These are phyloP conservation scores for Pythium oligandrum DNA, from an alignment of 352 stramenopile species.

Conservation along the genomic window DNA sequence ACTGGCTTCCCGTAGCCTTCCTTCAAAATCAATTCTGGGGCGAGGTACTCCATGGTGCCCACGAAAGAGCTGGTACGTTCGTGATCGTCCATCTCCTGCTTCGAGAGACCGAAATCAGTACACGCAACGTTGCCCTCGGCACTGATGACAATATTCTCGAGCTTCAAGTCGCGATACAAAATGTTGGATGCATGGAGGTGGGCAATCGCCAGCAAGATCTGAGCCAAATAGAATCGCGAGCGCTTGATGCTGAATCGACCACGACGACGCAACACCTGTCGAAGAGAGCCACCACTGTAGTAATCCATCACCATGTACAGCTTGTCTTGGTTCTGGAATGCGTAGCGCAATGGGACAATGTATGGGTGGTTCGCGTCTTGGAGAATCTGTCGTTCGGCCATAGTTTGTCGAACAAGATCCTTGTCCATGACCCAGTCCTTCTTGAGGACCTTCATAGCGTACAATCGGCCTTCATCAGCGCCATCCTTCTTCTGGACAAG, in stretches of 20 bases:
- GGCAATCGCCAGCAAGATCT: constrained; percentile 64
- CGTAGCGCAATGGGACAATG: constrained; percentile 71
- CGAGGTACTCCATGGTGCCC: constrained; percentile 72
- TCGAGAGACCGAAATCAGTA: constrained; percentile 71
- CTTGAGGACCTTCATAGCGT: constrained; percentile 77
- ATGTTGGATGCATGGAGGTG: constrained; percentile 62
- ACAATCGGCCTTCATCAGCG: constrained; percentile 48
- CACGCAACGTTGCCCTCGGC: constrained; percentile 65
- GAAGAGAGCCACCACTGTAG: constrained; percentile 65
- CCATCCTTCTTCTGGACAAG: constrained; percentile 70
- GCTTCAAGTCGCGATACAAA: constrained; percentile 70
- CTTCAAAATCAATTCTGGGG: constrained; percentile 67
- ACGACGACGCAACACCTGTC: constrained; percentile 56
- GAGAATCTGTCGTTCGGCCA: constrained; percentile 68
- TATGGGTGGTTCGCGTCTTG: constrained; percentile 74
- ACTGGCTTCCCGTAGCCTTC: constrained; percentile 66
- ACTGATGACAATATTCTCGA: constrained; percentile 74
- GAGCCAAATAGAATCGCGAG: constrained; percentile 57
- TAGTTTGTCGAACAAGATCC: constrained; percentile 70
- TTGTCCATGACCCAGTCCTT: constrained; percentile 84
- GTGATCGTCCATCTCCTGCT: constrained; percentile 70
- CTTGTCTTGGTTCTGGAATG: constrained; percentile 79
- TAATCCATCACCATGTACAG: constrained; percentile 84
- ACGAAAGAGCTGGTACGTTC: constrained; percentile 65
- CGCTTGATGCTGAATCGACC: constrained; percentile 71